These are phyloP conservation scores for Saksenaea oblongispora DNA, from an alignment of 371 early-diverging fungal species.

Conservation along the genomic window DNA sequence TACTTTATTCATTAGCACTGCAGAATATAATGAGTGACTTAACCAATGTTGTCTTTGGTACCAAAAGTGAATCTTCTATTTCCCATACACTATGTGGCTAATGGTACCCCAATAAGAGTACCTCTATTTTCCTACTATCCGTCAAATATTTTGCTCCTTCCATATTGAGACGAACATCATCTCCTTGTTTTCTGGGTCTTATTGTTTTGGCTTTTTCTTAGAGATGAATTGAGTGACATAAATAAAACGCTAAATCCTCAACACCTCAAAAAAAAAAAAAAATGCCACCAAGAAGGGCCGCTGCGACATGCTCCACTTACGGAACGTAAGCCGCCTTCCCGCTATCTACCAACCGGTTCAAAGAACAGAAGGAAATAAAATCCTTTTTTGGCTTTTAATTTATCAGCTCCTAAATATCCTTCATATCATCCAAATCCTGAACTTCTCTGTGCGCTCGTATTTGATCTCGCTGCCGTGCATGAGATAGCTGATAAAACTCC, in stretches of 20 bases:
- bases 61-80: too few species aligned
- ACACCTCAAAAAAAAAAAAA: background rate
- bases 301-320: background rate
- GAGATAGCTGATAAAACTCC: conserved; percentile 44
- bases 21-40: too few species aligned
- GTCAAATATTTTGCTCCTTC: too few species aligned
- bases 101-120: too few species aligned
- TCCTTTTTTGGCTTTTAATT: background rate
- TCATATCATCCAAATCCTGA: conserved; percentile 46
- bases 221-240: too few species aligned
- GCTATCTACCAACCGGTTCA: background rate
- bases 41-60: too few species aligned
- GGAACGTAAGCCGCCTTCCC: background rate
- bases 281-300: background rate
- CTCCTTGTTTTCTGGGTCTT: too few species aligned
- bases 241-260: background rate
- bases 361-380: background rate
- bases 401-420: conserved; percentile 29
- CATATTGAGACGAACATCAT: too few species aligned
- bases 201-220: too few species aligned
- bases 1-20: too few species aligned
- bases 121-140: too few species aligned
- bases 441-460: conserved; percentile 36
- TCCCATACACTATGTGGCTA: too few species aligned
- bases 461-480: conserved; percentile 37